These are phyloP conservation scores for Xylariaceae sp. DNA, from an alignment of 2,329 filamentous ascomycete species.

Conservation along the genomic window DNA sequence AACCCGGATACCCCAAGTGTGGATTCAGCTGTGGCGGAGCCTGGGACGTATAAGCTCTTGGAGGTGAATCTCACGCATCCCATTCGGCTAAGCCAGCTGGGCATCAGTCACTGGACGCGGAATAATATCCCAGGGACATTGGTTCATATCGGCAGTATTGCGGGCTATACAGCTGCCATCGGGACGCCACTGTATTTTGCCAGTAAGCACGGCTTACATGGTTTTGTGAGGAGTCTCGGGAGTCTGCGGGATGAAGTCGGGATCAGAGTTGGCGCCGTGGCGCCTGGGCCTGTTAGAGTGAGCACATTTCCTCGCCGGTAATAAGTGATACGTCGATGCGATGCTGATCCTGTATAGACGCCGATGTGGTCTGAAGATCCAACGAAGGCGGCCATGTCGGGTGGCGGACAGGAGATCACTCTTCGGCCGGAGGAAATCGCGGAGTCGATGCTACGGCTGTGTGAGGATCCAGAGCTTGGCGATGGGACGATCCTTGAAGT, in stretches of 20 bases:
- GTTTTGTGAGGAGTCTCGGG: slow-evolving; percentile 30
- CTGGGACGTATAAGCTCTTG: slow-evolving; percentile 30
- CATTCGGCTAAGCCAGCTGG: slow-evolving; percentile 34
- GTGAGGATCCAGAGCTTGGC: slow-evolving; percentile 1
- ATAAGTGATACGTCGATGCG: no score
- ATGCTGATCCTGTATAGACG: slow-evolving; percentile 1
- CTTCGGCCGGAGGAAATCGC: not conserved
- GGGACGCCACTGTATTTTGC: slow-evolving; percentile 33
- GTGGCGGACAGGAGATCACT: not conserved
- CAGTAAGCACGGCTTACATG: slow-evolving; percentile 33
- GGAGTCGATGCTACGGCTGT: slow-evolving; percentile 1
- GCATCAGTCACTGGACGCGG: slow-evolving; percentile 33
- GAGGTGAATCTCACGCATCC: slow-evolving; percentile 35
- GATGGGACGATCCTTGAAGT: slow-evolving; percentile 1
- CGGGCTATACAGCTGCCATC: slow-evolving; percentile 25
- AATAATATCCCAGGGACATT: slow-evolving; percentile 24
- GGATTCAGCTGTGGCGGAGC: slow-evolving; percentile 24
- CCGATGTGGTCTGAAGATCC: slow-evolving; percentile 1
- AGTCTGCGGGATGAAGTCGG: slow-evolving; percentile 27
- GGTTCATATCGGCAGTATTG: slow-evolving; percentile 31
- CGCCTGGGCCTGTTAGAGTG: slow-evolving; percentile 1
- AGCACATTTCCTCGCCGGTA: not conserved
- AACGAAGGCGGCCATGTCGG: not conserved
- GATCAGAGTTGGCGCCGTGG: slow-evolving; percentile 28
- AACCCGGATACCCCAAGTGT: slow-evolving; percentile 18